Base-by-base conservation (phyloP, 441 rosid species). In the Breynia disticha region DNA sequence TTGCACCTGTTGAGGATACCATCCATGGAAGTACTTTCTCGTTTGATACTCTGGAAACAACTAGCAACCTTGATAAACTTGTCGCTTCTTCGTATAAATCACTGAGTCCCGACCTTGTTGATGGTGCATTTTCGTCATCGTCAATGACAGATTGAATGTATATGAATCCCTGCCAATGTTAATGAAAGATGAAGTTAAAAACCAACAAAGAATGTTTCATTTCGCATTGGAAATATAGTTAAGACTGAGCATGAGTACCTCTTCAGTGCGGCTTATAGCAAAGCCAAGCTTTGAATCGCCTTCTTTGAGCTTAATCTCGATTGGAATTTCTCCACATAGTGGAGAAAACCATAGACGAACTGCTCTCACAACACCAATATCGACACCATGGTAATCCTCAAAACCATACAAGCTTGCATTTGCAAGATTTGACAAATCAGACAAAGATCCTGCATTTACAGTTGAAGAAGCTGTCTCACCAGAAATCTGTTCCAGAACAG, bases 351-450 rank as follows among this genome's bases (percentile, higher is more conserved):
- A 91, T 5, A 91, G 87, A 52, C 98, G 80, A 59, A 82, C 91
- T 3, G 96, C 94, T 71, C 96, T 78, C 19, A 91, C 96, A 19
- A 87, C 95, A 32, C 98, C 98, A 17, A 91, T 71, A 72, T 91
- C 98, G 47, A 91, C 87, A 38, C 96, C 96, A 21, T 91, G 98
- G 65, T 87, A 91, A 64, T 91, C 98, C 80, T 91, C 98, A 53
- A 91, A 91, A 16, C 98, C 98, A 32, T 91, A 91, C 11, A 91
- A 69, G 67, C 90, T 87, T 9, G 68, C 90, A 51, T 80, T 76
- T 22, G 89, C 90, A 5, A 87, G 77, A 54, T 79, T 82, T 0
- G 96, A 78, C 51, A 87, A 57, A 71, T 91, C 98, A 20, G 96
- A 79, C 44, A 90, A 68, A 0, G 96, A 87, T 0, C 94, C 90